Base-by-base conservation (phyloP, 495 filamentous ascomycete species). In the Aspergillus haitiensis region DNA sequence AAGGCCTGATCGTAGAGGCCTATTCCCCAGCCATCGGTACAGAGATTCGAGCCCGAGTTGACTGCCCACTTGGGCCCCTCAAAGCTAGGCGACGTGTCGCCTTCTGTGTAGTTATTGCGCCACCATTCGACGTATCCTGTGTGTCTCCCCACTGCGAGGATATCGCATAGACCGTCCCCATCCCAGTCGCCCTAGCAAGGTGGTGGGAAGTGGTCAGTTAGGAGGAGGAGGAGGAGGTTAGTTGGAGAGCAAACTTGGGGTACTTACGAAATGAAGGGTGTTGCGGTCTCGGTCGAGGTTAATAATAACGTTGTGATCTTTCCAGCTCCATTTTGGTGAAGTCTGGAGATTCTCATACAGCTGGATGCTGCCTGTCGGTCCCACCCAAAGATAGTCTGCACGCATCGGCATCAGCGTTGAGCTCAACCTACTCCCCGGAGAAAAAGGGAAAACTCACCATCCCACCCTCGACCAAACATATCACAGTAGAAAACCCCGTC, bases 181-280 rank as follows among this genome's bases (percentile, higher is more conserved):
- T 73, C 55, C 53, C 63, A 73, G 61, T 71, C 68, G 0, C 40
- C 61, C 40, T 71, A 57, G n/a, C n/a, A n/a, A n/a, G n/a, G n/a
- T n/a, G n/a, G n/a, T n/a, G n/a, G n/a, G n/a, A n/a, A n/a, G n/a
- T n/a, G n/a, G n/a, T n/a, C n/a, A n/a, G n/a, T n/a, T n/a, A n/a
- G n/a, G n/a, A n/a, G n/a, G n/a, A n/a, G n/a, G n/a, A n/a, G n/a
- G n/a, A n/a, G n/a, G n/a, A n/a, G n/a, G n/a, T n/a, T n/a, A n/a
- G n/a, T n/a, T n/a, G n/a, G n/a, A n/a, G n/a, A n/a, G n/a, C n/a
- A n/a, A n/a, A n/a, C n/a, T n/a, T n/a, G n/a, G n/a, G n/a, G n/a
- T n/a, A 40, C 37, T 40, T 13, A 40, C 37, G 2, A 40, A 40
- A 45, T 70, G 67, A 27, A 73, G 11, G 32, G 61, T 63, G 32